Evolutionary conservation across 306 rosid genomes (phyloP), one percentile per base, ranked within the genome.

Genomic region (Dalbergia cochinchinensis): DNA sequence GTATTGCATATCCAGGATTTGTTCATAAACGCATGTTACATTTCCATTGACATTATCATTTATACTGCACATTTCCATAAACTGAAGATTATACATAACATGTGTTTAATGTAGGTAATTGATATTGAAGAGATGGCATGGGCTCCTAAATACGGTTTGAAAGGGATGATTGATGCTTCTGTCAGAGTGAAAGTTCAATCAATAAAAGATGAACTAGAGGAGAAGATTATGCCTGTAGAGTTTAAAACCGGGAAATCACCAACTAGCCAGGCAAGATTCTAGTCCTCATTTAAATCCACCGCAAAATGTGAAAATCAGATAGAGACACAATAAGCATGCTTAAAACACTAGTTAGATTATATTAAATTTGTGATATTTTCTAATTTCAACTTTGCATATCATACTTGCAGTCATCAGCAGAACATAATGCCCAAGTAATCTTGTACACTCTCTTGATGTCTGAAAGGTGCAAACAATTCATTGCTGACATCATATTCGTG

Each of bases 41-140:
- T 64, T 78, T 18, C 74, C 33, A 65, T 70, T 41, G 58, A 71
- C 34, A 37, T 59, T 78, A 22, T 79, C 33, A 65, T 70, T 41
- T 51, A 71, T 80, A 65, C 41, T 73, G 45, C 34, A 22, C 10
- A 34, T 60, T 62, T 69, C 34, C 76, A 15, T 31, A 20, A 44
- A 39, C 66, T 35, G 73, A 47, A 69, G 66, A 37, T 79, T 14
- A 60, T 80, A 60, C 78, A 19, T 48, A 50, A 41, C 58, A 59
- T 74, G 61, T 79, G 63, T 74, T 83, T 44, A 73, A 19, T 90
- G 59, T 81, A 94, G 99, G 97, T 92, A 65, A 75, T 85, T 83
- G 99, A 94, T 83, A 94, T 94, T 75, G 99, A 94, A 89, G 99
- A 94, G 88, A 91, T 94, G 97, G 91, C 97, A 58, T 94, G 99